Conservation (phyloP, 1,284 basidiomycete genomes). For the Mrakiaceae sp. region DNA sequence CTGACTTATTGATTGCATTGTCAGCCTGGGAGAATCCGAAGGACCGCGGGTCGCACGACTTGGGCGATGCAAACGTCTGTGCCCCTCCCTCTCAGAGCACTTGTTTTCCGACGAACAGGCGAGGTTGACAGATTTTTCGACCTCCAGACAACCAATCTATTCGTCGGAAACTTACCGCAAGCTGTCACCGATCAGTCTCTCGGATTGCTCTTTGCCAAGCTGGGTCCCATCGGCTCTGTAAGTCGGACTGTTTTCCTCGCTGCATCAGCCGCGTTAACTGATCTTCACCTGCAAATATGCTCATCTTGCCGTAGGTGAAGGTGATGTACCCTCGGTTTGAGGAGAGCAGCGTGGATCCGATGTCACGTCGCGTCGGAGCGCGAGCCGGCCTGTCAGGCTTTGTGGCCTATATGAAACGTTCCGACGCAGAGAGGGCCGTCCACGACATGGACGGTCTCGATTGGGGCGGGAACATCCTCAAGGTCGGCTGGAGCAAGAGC, state of each 20-base stretch:
- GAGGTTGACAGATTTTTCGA: conserved; percentile 24
- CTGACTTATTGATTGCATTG: neutral
- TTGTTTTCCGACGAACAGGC: conserved; percentile 16
- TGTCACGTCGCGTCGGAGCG: conserved; percentile 50
- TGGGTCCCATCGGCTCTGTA: conserved; percentile 42
- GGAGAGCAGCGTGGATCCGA: conserved; percentile 38
- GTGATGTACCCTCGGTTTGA: conserved; percentile 82
- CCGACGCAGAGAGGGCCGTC: conserved; percentile 76
- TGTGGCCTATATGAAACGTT: conserved; percentile 86
- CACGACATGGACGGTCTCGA: conserved; percentile 79
- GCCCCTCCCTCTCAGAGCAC: conserved; percentile 19
- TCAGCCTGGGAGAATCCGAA: conserved; percentile 52
- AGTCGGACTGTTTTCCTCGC: conserved; percentile 11
- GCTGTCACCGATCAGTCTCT: conserved; percentile 71
- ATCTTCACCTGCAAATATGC: too few relatives aligned
- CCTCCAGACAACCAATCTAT: conserved; percentile 77
- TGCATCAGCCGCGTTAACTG: conserved; percentile 33
- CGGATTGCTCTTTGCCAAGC: conserved; percentile 69
- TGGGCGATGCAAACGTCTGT: conserved; percentile 49
- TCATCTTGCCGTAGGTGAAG: conserved; percentile 50
- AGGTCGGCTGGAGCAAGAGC: conserved; percentile 91
- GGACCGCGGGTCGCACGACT: conserved; percentile 76
- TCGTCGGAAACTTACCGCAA: conserved; percentile 77
- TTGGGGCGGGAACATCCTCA: conserved; percentile 74
- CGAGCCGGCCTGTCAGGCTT: conserved; percentile 80